Conservation (phyloP, 495 filamentous ascomycete species). For the Tirmania nivea region DNA sequence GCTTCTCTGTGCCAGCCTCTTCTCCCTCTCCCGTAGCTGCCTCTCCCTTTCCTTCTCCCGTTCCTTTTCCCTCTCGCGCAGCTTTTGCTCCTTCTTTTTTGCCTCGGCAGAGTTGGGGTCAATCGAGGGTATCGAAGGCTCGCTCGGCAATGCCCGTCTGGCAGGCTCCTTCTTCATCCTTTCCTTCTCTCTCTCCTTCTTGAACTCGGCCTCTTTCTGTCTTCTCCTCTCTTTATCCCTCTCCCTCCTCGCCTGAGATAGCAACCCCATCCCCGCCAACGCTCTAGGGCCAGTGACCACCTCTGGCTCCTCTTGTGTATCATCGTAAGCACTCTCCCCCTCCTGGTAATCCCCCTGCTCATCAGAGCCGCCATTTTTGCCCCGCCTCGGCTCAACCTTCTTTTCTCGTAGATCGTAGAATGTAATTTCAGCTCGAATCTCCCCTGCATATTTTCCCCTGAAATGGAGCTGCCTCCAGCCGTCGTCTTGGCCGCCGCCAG, state of each 20-base stretch:
- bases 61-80: slow-evolving; percentile 9
- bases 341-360: slow-evolving; percentile 5
- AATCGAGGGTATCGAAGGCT: neutral
- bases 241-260: neutral
- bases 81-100: slow-evolving; percentile 6
- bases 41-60: slow-evolving; percentile 1
- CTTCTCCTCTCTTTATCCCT: slow-evolving; percentile 3
- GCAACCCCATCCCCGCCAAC: neutral
- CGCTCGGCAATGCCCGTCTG: neutral
- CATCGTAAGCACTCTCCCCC: neutral
- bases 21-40: neutral
- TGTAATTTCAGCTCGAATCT: slow-evolving; percentile 84
- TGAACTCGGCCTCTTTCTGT: slow-evolving; percentile 1
- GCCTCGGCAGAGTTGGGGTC: neutral
- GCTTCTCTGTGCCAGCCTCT: neutral
- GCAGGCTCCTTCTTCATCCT: neutral
- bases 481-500: slow-evolving; percentile 78
- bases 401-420: slow-evolving; percentile 83
- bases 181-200: slow-evolving; percentile 11
- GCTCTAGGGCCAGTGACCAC: neutral
- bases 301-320: neutral
- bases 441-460: slow-evolving; percentile 84
- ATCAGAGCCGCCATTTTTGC: slow-evolving; percentile 1
- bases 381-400: slow-evolving; percentile 26
- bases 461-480: slow-evolving; percentile 72